Evolutionary conservation across 2,329 filamentous ascomycete genomes (phyloP).

Genomic region (Corynespora cassiicola): DNA sequence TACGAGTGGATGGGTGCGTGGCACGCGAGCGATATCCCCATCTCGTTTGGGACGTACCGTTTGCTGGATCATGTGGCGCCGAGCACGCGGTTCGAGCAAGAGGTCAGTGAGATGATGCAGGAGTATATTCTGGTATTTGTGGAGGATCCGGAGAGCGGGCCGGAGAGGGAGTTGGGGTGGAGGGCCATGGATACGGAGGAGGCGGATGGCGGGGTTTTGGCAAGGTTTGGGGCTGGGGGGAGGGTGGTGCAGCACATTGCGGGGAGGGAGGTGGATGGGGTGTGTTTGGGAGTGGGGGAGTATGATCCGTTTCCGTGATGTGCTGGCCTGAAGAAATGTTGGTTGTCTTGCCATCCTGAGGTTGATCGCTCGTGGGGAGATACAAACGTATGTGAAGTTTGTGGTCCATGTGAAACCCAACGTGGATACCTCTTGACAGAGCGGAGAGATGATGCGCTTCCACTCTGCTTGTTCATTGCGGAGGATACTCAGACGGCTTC

Average conservation of each 20-base stretch:
- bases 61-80: slow-evolving; percentile 10
- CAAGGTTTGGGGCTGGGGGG: slow-evolving; percentile 31
- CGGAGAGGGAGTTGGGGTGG: slow-evolving; percentile 12
- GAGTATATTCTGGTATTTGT: slow-evolving; percentile 38
- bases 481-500: too few relatives aligned
- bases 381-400: too few relatives aligned
- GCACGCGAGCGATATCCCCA: slow-evolving; percentile 24
- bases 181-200: slow-evolving; percentile 5
- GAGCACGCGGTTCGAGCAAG: slow-evolving; percentile 26
- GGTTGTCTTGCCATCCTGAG: too few relatives aligned
- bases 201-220: slow-evolving; percentile 29
- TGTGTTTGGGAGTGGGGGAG: slow-evolving; percentile 8
- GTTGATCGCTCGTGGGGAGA: too few relatives aligned
- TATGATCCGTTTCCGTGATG: slow-evolving; percentile 11
- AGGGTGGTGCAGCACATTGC: slow-evolving; percentile 25
- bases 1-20: slow-evolving; percentile 19
- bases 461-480: too few relatives aligned
- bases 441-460: too few relatives aligned
- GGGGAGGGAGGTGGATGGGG: slow-evolving; percentile 30
- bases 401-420: too few relatives aligned
- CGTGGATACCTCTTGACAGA: too few relatives aligned
- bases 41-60: slow-evolving; percentile 26
- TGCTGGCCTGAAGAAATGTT: too few relatives aligned
- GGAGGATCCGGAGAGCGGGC: slow-evolving; percentile 27
- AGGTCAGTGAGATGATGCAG: slow-evolving; percentile 40